These are phyloP conservation scores for Cryptosporidium sp. DNA, from an alignment of 169 alveolate species.

Conservation along the genomic window DNA sequence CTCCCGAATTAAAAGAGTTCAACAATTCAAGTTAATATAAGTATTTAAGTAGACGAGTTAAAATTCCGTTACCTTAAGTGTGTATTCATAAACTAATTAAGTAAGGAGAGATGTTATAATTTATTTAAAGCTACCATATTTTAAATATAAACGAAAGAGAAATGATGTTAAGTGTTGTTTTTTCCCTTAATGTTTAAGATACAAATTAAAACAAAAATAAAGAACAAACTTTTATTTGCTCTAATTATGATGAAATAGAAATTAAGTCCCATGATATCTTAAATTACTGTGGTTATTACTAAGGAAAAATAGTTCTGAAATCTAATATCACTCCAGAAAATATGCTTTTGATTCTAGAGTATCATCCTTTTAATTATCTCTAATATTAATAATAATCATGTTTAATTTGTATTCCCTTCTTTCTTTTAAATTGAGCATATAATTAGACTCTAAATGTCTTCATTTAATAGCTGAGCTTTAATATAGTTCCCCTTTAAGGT, in stretches of 20 bases:
- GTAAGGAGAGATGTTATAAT: not conserved
- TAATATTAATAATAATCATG: not conserved
- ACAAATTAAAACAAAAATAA: not conserved
- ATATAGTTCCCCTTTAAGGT: conserved; percentile 38
- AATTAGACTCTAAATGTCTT: not conserved
- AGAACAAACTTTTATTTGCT: not conserved
- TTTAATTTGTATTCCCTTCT: not conserved
- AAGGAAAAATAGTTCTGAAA: not conserved
- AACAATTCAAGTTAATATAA: not conserved
- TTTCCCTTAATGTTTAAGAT: not conserved
- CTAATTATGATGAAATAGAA: not conserved
- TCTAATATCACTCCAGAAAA: not conserved
- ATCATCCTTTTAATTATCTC: not conserved
- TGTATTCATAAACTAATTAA: not conserved
- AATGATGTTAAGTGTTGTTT: not conserved
- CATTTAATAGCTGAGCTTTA: conserved; percentile 28
- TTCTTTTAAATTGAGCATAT: not conserved
- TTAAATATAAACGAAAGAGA: not conserved
- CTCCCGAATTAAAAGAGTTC: not conserved
- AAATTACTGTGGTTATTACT: not conserved
- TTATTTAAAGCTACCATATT: not conserved
- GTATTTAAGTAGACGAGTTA: not conserved
- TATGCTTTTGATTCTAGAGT: not conserved
- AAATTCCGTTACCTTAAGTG: not conserved
- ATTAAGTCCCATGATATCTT: not conserved